phyloP scores from a whole-genome alignment of 225 moss, liverwort and hornwort species.

The Marchantia polymorpha region DNA sequence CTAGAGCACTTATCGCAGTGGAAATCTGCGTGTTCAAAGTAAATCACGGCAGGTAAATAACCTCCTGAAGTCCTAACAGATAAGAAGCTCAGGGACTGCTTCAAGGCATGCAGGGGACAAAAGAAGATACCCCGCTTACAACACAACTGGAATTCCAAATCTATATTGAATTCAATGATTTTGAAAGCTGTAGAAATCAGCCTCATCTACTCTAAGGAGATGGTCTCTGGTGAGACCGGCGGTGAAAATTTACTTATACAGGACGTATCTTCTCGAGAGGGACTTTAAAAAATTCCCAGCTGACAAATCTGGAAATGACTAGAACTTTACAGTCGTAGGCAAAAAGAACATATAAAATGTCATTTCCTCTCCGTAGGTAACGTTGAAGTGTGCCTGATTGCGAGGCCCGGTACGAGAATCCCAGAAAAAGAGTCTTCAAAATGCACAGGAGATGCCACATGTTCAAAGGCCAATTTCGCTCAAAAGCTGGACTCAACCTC shows the following conservation, averaged over 20 bases:
- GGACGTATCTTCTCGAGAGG: neutral
- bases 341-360: neutral
- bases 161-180: neutral
- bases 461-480: neutral
- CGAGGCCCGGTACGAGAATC: neutral
- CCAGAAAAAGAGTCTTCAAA: neutral
- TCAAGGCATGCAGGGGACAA: neutral
- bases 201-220: neutral
- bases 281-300: neutral
- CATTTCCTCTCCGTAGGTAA: neutral
- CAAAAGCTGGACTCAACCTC: neutral
- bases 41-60: neutral
- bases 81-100: neutral
- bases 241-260: neutral
- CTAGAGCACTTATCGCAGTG: neutral
- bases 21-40: neutral
- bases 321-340: neutral
- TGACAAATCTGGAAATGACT: neutral
- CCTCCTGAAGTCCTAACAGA: neutral
- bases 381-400: neutral
- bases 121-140: neutral
- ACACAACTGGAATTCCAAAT: constrained; percentile 1
- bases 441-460: neutral
- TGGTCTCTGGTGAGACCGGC: neutral
- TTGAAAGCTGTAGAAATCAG: neutral